Evolutionary conservation across 306 rosid genomes (phyloP).

Genomic region (Rosa chinensis): DNA sequence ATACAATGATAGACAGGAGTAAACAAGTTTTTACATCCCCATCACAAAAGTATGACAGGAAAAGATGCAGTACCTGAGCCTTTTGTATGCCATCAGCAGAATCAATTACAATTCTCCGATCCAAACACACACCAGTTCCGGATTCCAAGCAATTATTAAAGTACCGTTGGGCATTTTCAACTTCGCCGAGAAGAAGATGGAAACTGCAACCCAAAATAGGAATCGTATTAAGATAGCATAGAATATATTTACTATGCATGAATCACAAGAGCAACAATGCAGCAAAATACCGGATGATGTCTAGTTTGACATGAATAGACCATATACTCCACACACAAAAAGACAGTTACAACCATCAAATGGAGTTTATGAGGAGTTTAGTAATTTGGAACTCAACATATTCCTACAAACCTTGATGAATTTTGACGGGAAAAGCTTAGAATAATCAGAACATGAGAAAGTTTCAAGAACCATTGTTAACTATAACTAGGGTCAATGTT

Average conservation of each 20-base stretch:
- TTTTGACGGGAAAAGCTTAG: not conserved
- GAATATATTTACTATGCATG: not conserved
- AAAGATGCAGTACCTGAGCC: constrained; percentile 69
- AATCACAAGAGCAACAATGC: not conserved
- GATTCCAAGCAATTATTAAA: constrained; percentile 65
- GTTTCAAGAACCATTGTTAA: not conserved
- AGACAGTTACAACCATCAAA: not conserved
- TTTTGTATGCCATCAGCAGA: constrained; percentile 82
- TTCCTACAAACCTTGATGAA: not conserved
- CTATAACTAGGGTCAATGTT: not conserved
- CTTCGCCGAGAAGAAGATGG: constrained; percentile 85
- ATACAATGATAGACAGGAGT: not conserved
- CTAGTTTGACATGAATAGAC: not conserved
- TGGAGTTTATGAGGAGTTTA: not conserved
- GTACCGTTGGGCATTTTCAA: constrained; percentile 55
- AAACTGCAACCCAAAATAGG: constrained; percentile 48
- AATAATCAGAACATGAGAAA: not conserved
- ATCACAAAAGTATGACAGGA: constrained; percentile 18
- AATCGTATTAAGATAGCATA: constrained; percentile 15
- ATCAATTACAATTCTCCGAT: constrained; percentile 72
- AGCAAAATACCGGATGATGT: not conserved
- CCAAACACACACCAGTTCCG: constrained; percentile 69
- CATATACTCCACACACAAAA: constrained; percentile 1
- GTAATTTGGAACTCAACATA: not conserved
- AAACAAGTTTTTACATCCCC: constrained; percentile 15